Evolutionary conservation across 2,329 filamentous ascomycete genomes (phyloP), one percentile per base, ranked within the genome.

Genomic region (Westerdykella sp.): DNA sequence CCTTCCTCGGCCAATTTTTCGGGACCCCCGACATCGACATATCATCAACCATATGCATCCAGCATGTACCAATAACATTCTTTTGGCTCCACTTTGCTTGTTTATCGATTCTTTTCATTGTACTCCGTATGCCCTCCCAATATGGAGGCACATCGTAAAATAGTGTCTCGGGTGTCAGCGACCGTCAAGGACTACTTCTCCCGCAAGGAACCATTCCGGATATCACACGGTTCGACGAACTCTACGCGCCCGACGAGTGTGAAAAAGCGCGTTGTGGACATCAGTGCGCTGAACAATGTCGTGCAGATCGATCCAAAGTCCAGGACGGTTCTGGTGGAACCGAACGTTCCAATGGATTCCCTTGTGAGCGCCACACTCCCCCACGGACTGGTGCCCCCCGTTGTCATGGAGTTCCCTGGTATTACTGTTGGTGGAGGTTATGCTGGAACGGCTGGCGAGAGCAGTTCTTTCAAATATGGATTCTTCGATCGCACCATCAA

Each of bases 221-320:
- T 89, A 59, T 85, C 81, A 54, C 85, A 89, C 66, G 85, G 85
- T 47, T 81, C 83, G 0, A 88, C 85, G 21, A 88, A 87, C 68
- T 86, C 80, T 65, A 89, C 85, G 31, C 80, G 85, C 6, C 74
- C 75, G 28, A n/a, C 62, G 64, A 7, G 53, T 63, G 6, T 63
- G 6, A 62, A 67, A 39, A 60, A 61, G 30, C 59, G 47, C 35
- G 72, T 80, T 9, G 72, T 90, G 43, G 83, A 87, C 62, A 87
- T 83, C 31, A 83, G 80, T 63, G 57, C 61, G 4, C 74, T 90
- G 9, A 74, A 72, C 50, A 74, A 78, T 61, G 77, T 90, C 13
- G 69, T 90, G 9, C 65, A 71, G 7, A 69, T 90, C 37, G 76
- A 87, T 56, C 62, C 54, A 0, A 54, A 66, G 1, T 61, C 60